These are phyloP conservation scores for Botrytis deweyae DNA, from an alignment of 2,329 filamentous ascomycete genomes.

Conservation along the genomic window DNA sequence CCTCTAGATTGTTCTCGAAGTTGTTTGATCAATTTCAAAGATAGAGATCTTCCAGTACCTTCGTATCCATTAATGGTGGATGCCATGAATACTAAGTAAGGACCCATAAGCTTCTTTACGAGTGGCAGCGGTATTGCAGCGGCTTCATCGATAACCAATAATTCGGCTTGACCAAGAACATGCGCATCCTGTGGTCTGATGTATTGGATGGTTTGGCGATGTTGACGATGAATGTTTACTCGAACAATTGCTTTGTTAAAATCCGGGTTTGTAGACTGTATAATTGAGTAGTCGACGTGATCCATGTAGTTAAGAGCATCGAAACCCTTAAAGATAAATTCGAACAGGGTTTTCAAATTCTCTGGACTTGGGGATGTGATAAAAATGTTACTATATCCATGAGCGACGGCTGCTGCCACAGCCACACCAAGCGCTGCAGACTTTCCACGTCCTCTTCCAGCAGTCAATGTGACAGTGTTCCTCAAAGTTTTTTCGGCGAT, in stretches of 20 bases:
- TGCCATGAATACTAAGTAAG: constrained; percentile 98
- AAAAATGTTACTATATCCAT: constrained; percentile 99
- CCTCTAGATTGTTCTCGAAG: constrained; percentile 86
- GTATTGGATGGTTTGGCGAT: constrained; percentile 97
- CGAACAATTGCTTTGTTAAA: constrained; percentile 99
- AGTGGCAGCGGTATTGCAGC: constrained; percentile 92
- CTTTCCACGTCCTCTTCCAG: constrained; percentile 92
- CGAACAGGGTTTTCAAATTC: constrained; percentile 97
- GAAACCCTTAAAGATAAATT: constrained; percentile 98
- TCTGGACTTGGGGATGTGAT: constrained; percentile 97
- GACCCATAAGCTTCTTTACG: constrained; percentile 91
- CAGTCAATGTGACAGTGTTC: constrained; percentile 90
- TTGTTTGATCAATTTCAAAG: constrained; percentile 95
- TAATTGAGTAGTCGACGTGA: constrained; percentile 95
- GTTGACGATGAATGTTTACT: constrained; percentile 91
- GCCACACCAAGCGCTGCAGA: constrained; percentile 94
- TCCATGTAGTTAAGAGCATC: constrained; percentile 92
- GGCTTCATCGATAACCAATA: constrained; percentile 95
- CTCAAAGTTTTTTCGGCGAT: constrained; percentile 94
- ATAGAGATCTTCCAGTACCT: constrained; percentile 91
- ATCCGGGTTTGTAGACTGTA: constrained; percentile 96
- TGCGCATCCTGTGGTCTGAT: constrained; percentile 96
- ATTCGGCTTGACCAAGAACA: constrained; percentile 88
- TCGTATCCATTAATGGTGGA: constrained; percentile 99
- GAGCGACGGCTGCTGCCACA: constrained; percentile 87